These are phyloP conservation scores for Viridothelium virens DNA, from an alignment of 495 filamentous ascomycete genomes.

Conservation along the genomic window DNA sequence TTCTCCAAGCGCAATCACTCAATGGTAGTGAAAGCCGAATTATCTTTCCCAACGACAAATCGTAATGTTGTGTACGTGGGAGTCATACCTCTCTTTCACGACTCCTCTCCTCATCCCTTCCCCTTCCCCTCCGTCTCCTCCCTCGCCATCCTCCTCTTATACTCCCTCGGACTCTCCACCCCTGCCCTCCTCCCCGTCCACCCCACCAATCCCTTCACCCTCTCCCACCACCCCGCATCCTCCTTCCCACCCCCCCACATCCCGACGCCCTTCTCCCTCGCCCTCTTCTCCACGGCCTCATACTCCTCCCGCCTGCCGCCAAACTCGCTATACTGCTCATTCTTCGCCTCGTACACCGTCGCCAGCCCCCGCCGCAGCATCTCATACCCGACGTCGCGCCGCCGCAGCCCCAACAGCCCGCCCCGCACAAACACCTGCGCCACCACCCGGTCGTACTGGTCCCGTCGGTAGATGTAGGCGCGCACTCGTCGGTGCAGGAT, in stretches of 20 bases:
- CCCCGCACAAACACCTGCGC: constrained; percentile 72
- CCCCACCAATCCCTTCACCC: constrained; percentile 19
- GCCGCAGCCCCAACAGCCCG: neutral
- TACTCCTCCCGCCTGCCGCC: constrained; percentile 62
- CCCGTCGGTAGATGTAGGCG: constrained; percentile 67
- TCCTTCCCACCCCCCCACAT: constrained; percentile 58
- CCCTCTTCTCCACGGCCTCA: constrained; percentile 59
- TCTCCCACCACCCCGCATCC: constrained; percentile 23
- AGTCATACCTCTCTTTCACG: neutral
- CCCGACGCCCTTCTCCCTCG: constrained; percentile 59
- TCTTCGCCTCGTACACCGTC: constrained; percentile 86
- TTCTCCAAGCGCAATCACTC: too few relatives aligned
- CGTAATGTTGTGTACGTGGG: neutral
- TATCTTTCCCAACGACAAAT: too few relatives aligned
- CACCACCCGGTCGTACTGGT: constrained; percentile 89
- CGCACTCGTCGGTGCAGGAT: constrained; percentile 68
- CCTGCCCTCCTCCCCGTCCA: constrained; percentile 37
- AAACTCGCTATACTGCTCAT: constrained; percentile 65
- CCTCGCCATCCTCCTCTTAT: constrained; percentile 61
- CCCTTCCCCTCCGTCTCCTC: constrained; percentile 40
- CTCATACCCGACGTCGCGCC: constrained; percentile 71
- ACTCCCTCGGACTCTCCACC: constrained; percentile 76
- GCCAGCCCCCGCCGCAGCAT: constrained; percentile 81
- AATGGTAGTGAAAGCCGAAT: too few relatives aligned
- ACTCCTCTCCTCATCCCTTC: neutral